phyloP scores from a whole-genome alignment of 371 early-diverging fungal genomes.

The Phascolomyces articulosus region DNA sequence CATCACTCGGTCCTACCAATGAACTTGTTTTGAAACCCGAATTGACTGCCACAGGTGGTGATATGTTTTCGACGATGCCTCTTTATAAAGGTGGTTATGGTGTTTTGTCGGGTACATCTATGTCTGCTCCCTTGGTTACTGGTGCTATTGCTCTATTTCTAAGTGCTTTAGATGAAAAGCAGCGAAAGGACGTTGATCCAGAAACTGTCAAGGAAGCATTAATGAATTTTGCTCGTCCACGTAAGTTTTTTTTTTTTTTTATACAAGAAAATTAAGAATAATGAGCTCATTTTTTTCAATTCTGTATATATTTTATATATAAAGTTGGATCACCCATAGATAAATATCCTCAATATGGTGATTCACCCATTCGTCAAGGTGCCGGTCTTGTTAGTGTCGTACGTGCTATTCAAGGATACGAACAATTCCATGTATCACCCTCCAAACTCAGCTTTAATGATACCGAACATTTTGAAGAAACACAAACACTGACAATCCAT shows the following conservation, averaged over 20 bases:
- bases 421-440: constrained; percentile 41
- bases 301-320: neutral
- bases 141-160: constrained; percentile 67
- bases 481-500: constrained; percentile 48
- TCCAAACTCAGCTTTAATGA: constrained; percentile 73
- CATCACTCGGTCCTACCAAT: constrained; percentile 50
- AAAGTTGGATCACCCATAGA: constrained; percentile 28
- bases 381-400: constrained; percentile 73
- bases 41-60: constrained; percentile 67
- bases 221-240: constrained; percentile 50
- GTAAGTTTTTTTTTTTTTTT: neutral
- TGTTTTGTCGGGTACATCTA: constrained; percentile 63
- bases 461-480: constrained; percentile 32
- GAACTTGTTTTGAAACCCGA: constrained; percentile 59
- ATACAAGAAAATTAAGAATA: no score
- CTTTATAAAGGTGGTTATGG: constrained; percentile 48
- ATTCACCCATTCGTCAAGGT: constrained; percentile 70
- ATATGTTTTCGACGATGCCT: constrained; percentile 69
- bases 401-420: constrained; percentile 53
- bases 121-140: constrained; percentile 68
- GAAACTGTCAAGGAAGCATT: constrained; percentile 20
- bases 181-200: neutral
- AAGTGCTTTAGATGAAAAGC: constrained; percentile 23
- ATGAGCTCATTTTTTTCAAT: no score
- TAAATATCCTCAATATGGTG: constrained; percentile 20